A percentile compares a stretch with the other conserved stretches of the same genome.
phyloP scores from a whole-genome alignment of 257 asterid genomes.

The Cinchona pubescens region DNA sequence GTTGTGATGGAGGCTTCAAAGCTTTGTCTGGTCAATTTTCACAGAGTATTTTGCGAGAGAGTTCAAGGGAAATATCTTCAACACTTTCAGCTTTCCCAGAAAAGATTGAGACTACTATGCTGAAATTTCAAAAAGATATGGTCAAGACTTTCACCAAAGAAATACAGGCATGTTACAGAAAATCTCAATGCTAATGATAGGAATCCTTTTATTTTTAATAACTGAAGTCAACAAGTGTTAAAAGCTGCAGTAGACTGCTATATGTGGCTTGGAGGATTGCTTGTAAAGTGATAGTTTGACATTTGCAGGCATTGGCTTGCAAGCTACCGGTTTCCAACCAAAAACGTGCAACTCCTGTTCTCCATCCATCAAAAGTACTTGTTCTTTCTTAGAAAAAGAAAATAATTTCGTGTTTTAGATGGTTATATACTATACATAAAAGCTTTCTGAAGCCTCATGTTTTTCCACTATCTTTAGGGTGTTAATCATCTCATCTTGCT shows the following conservation, averaged over 20 bases:
- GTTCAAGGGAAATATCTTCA: slow-evolving; percentile 38
- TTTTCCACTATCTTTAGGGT: slow-evolving; percentile 43
- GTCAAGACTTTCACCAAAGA: slow-evolving; percentile 50
- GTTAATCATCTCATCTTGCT: slow-evolving; percentile 32
- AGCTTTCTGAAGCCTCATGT: slow-evolving; percentile 15
- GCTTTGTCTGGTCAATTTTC: slow-evolving; percentile 52
- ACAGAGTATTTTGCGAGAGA: slow-evolving; percentile 44
- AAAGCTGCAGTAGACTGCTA: slow-evolving; percentile 14
- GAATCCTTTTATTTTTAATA: not conserved
- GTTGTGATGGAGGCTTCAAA: slow-evolving; percentile 49
- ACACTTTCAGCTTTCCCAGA: slow-evolving; percentile 51
- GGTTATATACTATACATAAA: slow-evolving; percentile 22
- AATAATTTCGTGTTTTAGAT: slow-evolving; percentile 17
- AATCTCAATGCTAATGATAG: not conserved
- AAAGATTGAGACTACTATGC: slow-evolving; percentile 47
- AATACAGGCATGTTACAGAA: slow-evolving; percentile 55
- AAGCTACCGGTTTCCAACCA: slow-evolving; percentile 37
- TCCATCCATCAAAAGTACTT: slow-evolving; percentile 43
- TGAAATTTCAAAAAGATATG: slow-evolving; percentile 50
- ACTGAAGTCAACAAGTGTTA: not conserved
- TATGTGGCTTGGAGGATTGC: slow-evolving; percentile 22
- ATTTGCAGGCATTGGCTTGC: slow-evolving; percentile 54
- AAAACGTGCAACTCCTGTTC: slow-evolving; percentile 36
- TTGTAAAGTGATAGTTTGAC: slow-evolving; percentile 23
- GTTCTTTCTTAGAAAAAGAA: slow-evolving; percentile 18